Percentiles rank a stretch among this genome's conserved stretches.
Evolutionary conservation across 208 protist genomes (phyloP).

Genomic region (Leishmania amazonensis): DNA sequence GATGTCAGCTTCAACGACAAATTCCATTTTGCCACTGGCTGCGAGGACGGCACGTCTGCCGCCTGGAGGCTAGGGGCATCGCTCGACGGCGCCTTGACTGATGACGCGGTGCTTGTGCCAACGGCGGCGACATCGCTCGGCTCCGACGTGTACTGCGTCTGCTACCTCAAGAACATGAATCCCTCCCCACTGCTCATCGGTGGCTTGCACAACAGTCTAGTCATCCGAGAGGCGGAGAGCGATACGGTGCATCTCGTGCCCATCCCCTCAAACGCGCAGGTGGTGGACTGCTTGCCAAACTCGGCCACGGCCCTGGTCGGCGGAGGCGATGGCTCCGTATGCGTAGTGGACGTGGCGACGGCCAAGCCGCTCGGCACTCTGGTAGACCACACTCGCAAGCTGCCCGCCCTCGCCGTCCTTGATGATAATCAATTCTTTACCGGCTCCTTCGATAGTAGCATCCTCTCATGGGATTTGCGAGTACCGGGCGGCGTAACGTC

Average conservation of each 20-base stretch:
- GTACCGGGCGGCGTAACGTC: conserved; percentile 45
- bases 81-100: conserved; percentile 6
- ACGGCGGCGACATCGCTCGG: conserved; percentile 57
- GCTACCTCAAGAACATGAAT: conserved; percentile 52
- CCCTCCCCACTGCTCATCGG: conserved; percentile 68
- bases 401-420: conserved; percentile 72
- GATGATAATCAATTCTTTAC: conserved; percentile 82
- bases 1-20: conserved; percentile 75
- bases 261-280: conserved; percentile 70
- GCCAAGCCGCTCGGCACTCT: conserved; percentile 33
- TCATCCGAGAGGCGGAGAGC: conserved; percentile 49
- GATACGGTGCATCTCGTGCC: conserved; percentile 41
- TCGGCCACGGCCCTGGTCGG: conserved; percentile 60
- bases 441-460: conserved; percentile 77
- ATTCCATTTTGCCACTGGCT: conserved; percentile 74
- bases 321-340: conserved; percentile 74
- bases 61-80: conserved; percentile 57
- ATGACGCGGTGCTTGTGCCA: conserved; percentile 45
- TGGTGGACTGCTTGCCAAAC: conserved; percentile 61
- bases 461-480: conserved; percentile 84
- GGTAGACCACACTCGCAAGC: conserved; percentile 70
- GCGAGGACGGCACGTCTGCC: conserved; percentile 70
- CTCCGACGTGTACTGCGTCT: conserved; percentile 78
- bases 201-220: conserved; percentile 69
- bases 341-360: conserved; percentile 51